Conservation (phyloP, 495 filamentous ascomycete genomes). For the Immersiella caudata region DNA sequence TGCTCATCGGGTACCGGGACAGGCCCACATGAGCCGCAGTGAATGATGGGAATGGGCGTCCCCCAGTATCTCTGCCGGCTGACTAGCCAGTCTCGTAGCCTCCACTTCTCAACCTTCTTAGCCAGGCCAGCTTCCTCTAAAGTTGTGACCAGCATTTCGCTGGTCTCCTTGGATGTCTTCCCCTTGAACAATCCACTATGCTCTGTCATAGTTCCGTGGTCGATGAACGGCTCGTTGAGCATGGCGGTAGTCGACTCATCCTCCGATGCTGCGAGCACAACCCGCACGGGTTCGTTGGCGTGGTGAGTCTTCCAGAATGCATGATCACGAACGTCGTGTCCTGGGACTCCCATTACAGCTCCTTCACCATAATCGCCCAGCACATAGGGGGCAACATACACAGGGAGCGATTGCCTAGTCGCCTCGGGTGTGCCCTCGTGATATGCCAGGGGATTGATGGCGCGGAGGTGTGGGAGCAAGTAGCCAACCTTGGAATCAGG, state of each 20-base stretch:
- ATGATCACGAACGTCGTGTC: constrained; percentile 76
- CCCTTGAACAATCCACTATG: constrained; percentile 63
- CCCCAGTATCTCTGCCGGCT: constrained; percentile 92
- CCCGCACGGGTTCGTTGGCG: constrained; percentile 52
- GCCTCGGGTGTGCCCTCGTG: constrained; percentile 53
- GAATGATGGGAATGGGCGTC: constrained; percentile 84
- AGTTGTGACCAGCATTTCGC: constrained; percentile 59
- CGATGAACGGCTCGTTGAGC: constrained; percentile 55
- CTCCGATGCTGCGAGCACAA: constrained; percentile 57
- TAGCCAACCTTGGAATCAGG: constrained; percentile 77
- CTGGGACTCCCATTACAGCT: constrained; percentile 90
- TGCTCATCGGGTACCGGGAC: constrained; percentile 77
- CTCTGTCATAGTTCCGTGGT: constrained; percentile 66
- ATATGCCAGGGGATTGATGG: constrained; percentile 66
- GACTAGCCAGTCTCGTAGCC: constrained; percentile 83
- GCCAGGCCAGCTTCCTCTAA: constrained; percentile 60
- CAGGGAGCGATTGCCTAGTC: constrained; percentile 60
- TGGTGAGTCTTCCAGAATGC: constrained; percentile 76
- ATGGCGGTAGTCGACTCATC: constrained; percentile 47
- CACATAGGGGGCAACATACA: constrained; percentile 87
- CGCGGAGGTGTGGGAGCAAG: constrained; percentile 60
- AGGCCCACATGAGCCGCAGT: constrained; percentile 74
- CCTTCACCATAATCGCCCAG: constrained; percentile 84
- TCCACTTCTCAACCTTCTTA: constrained; percentile 67
- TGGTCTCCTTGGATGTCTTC: constrained; percentile 63